Conservation (phyloP, 208 protist genomes). For the Acanthamoeba pearcei region DNA sequence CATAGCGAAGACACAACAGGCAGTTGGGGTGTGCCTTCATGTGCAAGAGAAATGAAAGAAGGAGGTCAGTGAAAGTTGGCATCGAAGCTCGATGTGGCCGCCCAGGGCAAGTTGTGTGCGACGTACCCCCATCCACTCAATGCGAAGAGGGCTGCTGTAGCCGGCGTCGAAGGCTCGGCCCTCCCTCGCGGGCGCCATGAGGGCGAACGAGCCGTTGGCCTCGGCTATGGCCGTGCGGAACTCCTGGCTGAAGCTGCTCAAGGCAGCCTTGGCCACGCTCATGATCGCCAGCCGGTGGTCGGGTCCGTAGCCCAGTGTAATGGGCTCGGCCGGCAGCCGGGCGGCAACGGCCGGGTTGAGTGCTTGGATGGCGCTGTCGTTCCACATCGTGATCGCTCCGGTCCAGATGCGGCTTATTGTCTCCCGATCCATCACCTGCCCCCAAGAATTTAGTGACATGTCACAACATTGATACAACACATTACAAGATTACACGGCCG, state of each 20-base stretch:
- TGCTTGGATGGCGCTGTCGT: neutral
- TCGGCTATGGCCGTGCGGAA: neutral
- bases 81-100: too few species aligned
- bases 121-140: neutral
- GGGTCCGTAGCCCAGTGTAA: neutral
- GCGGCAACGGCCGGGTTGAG: neutral
- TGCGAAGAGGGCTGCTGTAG: neutral
- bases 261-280: neutral
- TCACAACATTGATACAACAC: too few species aligned
- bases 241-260: neutral
- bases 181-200: neutral
- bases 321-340: neutral
- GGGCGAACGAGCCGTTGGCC: neutral
- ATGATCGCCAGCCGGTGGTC: neutral
- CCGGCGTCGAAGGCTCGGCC: neutral
- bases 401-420: neutral
- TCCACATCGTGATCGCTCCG: neutral
- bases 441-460: too few species aligned
- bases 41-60: neutral
- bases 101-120: neutral
- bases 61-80: too few species aligned
- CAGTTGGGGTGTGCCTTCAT: neutral
- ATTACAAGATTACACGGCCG: too few species aligned
- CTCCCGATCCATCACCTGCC: conserved; percentile 8
- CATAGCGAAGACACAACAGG: neutral